A percentile compares a stretch with the other conserved stretches of the same genome.
Conservation (phyloP, 805 yeast species). For the Saturnispora sekii region DNA sequence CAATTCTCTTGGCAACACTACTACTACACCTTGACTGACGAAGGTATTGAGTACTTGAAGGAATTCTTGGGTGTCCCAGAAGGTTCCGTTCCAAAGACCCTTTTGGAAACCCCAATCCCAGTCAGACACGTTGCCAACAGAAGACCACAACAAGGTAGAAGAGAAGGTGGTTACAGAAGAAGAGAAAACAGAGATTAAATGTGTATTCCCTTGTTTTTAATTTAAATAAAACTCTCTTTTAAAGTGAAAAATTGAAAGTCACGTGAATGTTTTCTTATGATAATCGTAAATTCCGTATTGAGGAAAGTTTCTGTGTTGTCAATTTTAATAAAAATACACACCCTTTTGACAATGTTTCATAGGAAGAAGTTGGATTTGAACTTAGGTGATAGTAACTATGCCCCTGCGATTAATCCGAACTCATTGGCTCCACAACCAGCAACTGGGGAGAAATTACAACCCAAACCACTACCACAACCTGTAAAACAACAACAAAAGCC, state of each 20-base stretch:
- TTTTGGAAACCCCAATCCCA: constrained; percentile 91
- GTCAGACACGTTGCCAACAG: constrained; percentile 38
- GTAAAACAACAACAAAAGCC: constrained; percentile 1
- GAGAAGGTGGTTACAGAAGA: constrained; percentile 58
- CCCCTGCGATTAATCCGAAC: constrained; percentile 16
- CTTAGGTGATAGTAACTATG: constrained; percentile 13
- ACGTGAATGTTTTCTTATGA: too few species aligned
- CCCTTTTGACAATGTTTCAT: constrained; percentile 11
- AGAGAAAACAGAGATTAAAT: constrained; percentile 35
- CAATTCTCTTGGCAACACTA: constrained; percentile 99
- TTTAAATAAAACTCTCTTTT: constrained; percentile 5
- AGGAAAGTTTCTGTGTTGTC: neutral
- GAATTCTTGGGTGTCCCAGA: constrained; percentile 98
- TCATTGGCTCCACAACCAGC: constrained; percentile 17
- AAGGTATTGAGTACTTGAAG: constrained; percentile 97
- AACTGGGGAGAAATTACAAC: constrained; percentile 10
- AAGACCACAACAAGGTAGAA: constrained; percentile 32
- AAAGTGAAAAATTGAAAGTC: neutral
- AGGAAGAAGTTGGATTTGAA: constrained; percentile 13
- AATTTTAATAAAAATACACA: neutral
- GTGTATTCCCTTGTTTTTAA: constrained; percentile 8
- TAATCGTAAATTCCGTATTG: too few species aligned
- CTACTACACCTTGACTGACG: constrained; percentile 99
- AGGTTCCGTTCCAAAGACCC: constrained; percentile 96
- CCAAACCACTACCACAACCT: neutral